phyloP scores from a whole-genome alignment of 257 asterid genomes.

The Capsicum rhomboideum region DNA sequence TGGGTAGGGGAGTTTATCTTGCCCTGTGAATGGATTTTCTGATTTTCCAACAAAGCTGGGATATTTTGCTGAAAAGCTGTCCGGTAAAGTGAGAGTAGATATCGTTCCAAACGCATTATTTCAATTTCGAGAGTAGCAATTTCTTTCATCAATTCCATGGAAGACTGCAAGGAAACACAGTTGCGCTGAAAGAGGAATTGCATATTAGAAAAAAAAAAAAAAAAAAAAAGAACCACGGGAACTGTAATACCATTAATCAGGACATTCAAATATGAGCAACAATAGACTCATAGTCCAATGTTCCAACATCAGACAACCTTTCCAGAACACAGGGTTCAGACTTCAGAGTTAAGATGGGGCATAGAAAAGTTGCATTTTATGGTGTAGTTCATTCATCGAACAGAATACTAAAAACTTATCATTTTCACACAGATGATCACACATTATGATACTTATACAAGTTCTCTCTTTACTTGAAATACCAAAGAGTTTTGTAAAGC shows the following conservation, averaged over 20 bases:
- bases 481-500: not conserved
- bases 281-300: not conserved
- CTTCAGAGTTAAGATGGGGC: not conserved
- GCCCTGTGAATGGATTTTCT: slow-evolving; percentile 9
- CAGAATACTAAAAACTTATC: not conserved
- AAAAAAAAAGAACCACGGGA: not conserved
- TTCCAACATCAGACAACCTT: not conserved
- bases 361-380: not conserved
- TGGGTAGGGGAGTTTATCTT: slow-evolving; percentile 16
- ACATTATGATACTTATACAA: not conserved
- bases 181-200: not conserved
- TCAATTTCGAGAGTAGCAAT: slow-evolving; percentile 64
- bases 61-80: slow-evolving; percentile 43
- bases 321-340: not conserved
- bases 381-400: not conserved
- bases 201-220: not conserved
- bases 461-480: not conserved
- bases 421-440: not conserved
- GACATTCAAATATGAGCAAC: not conserved
- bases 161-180: slow-evolving; percentile 34
- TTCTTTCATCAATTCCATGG: slow-evolving; percentile 61
- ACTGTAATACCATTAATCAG: not conserved
- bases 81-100: slow-evolving; percentile 73
- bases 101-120: slow-evolving; percentile 57
- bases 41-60: slow-evolving; percentile 22